These are phyloP conservation scores for Pythium phragmiticola DNA, from an alignment of 352 stramenopile species.

Conservation along the genomic window DNA sequence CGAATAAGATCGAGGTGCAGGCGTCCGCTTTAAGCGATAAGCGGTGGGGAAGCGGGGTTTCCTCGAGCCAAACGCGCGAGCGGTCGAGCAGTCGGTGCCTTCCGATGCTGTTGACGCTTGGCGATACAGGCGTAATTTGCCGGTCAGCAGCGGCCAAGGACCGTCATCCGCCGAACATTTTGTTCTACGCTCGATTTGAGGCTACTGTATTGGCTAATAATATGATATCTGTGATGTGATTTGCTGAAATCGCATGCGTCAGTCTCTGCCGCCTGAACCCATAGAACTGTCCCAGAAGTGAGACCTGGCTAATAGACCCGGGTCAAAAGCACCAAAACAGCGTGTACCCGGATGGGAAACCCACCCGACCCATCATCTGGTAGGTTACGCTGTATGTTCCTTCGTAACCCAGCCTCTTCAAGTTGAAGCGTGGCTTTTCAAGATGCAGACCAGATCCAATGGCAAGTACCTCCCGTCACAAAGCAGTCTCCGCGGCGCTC, in stretches of 20 bases:
- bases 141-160: background rate
- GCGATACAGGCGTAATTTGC: background rate
- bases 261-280: slow-evolving; percentile 13
- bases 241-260: slow-evolving; percentile 3
- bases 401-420: slow-evolving; percentile 1
- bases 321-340: background rate
- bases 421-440: slow-evolving; percentile 15
- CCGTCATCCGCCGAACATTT: background rate
- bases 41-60: background rate
- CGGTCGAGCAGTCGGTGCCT: background rate
- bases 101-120: background rate
- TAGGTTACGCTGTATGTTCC: background rate
- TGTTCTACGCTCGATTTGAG: background rate
- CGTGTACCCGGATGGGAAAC: background rate
- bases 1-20: background rate
- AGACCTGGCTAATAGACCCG: slow-evolving; percentile 4
- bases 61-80: background rate
- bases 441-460: background rate
- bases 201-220: slow-evolving; percentile 12
- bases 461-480: no score
- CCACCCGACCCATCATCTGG: background rate
- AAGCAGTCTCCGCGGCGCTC: no score
- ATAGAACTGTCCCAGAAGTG: slow-evolving; percentile 21
- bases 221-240: background rate
- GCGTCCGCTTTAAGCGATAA: background rate